These are phyloP conservation scores for Toxicodendron radicans DNA, from an alignment of 345 rosid species.

Conservation along the genomic window DNA sequence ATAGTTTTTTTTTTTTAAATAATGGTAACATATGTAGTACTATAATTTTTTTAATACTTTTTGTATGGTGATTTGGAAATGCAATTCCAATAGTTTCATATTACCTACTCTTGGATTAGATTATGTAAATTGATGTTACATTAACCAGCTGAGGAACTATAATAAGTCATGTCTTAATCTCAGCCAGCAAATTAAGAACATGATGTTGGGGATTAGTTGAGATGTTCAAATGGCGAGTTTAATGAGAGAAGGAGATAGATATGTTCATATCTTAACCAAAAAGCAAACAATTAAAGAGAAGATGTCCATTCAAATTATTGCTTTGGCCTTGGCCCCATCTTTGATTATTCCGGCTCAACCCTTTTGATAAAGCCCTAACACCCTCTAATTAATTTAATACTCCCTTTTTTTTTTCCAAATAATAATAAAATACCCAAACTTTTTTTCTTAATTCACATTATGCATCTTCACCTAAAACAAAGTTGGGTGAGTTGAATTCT, in stretches of 20 bases:
- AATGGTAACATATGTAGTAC: no score
- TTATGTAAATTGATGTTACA: no score
- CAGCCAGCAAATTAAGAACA: background rate
- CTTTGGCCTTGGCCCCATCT: slow-evolving; percentile 30
- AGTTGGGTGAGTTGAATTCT: background rate
- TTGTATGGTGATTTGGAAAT: no score
- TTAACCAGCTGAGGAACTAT: no score
- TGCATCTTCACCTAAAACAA: background rate
- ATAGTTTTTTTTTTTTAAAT: no score
- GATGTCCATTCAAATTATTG: slow-evolving; percentile 36
- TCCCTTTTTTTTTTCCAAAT: no score
- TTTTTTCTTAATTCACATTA: background rate
- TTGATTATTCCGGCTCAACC: slow-evolving; percentile 45
- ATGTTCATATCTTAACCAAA: slow-evolving; percentile 32
- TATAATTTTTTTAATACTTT: no score
- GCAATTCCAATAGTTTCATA: no score
- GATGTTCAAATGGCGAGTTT: background rate
- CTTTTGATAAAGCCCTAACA: slow-evolving; percentile 56
- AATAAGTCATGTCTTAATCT: background rate
- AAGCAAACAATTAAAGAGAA: slow-evolving; percentile 45
- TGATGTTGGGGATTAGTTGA: slow-evolving; percentile 5
- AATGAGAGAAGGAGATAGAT: background rate
- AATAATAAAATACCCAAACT: background rate
- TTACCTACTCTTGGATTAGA: no score
- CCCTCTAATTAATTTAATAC: slow-evolving; percentile 31